A percentile compares a stretch with the other conserved stretches of the same genome.
Evolutionary conservation across 2,329 filamentous ascomycete genomes (phyloP).

Genomic region (Phaeosphaeriaceae sp.): DNA sequence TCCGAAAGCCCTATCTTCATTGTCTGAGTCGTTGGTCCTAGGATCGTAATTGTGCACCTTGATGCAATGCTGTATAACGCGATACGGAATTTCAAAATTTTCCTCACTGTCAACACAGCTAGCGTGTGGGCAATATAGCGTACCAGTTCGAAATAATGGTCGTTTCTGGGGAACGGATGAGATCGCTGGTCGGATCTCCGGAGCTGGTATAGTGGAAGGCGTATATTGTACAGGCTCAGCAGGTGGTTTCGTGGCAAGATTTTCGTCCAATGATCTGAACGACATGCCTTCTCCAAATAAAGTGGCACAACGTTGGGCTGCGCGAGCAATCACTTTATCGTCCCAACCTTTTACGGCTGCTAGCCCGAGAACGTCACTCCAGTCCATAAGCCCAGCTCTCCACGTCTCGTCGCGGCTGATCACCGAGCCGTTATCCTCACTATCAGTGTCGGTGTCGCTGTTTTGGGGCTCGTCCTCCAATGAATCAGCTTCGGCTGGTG

Average conservation of each 20-base stretch:
- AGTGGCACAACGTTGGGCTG: conserved; percentile 74
- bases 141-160: conserved; percentile 35
- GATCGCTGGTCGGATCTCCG: conserved; percentile 1
- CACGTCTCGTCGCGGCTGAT: conserved; percentile 14
- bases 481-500: not conserved
- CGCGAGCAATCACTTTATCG: conserved; percentile 68
- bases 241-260: conserved; percentile 23
- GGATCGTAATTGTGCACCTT: conserved; percentile 53
- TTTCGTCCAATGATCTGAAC: conserved; percentile 63
- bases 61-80: conserved; percentile 54
- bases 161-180: conserved; percentile 17
- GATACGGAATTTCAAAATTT: conserved; percentile 32
- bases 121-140: conserved; percentile 41
- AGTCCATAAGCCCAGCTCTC: conserved; percentile 60
- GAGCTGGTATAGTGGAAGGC: conserved; percentile 35
- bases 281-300: conserved; percentile 77
- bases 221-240: conserved; percentile 45
- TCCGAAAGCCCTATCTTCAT: conserved; percentile 58
- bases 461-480: conserved; percentile 1
- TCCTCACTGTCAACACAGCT: conserved; percentile 37
- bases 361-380: conserved; percentile 82
- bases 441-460: conserved; percentile 38
- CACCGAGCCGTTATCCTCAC: conserved; percentile 24
- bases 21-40: conserved; percentile 52
- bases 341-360: conserved; percentile 76